These are phyloP conservation scores for Hibiscus mutabilis DNA, from an alignment of 345 rosid species.

Conservation along the genomic window DNA sequence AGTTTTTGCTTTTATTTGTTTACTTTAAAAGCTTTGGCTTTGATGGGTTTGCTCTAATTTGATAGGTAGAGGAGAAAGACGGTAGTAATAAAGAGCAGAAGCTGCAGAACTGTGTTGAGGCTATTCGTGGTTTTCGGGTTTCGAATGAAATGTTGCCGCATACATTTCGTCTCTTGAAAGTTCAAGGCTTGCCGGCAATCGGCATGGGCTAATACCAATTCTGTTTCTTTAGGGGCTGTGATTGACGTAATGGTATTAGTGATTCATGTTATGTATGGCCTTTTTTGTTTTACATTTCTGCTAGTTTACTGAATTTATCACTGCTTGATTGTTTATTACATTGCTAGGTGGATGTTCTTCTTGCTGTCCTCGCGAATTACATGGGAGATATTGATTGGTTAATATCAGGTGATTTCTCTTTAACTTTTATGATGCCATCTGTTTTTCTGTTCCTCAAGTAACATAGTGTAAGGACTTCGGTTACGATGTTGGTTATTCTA, in stretches of 20 bases:
- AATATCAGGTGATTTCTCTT: constrained; percentile 38
- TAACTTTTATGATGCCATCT: background rate
- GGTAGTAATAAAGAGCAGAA: no score
- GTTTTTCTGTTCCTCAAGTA: background rate
- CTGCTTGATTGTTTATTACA: constrained; percentile 11
- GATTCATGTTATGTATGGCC: background rate
- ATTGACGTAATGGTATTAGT: constrained; percentile 22
- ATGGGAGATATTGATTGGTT: constrained; percentile 96
- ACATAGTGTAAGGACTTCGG: background rate
- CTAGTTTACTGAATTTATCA: background rate
- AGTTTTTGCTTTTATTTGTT: background rate
- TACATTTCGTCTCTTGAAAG: no score
- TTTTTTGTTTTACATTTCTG: background rate
- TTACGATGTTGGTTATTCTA: background rate
- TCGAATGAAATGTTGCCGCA: no score
- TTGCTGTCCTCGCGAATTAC: constrained; percentile 75
- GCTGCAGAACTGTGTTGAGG: no score
- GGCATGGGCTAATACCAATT: no score
- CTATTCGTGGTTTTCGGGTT: no score
- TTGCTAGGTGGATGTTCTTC: constrained; percentile 66
- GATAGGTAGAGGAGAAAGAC: constrained; percentile 44
- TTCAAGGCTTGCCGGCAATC: no score
- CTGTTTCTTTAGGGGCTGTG: no score
- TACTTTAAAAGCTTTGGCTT: background rate
- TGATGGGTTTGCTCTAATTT: no score